phyloP scores from a whole-genome alignment of 257 asterid species.

The Solanum medicagineum region DNA sequence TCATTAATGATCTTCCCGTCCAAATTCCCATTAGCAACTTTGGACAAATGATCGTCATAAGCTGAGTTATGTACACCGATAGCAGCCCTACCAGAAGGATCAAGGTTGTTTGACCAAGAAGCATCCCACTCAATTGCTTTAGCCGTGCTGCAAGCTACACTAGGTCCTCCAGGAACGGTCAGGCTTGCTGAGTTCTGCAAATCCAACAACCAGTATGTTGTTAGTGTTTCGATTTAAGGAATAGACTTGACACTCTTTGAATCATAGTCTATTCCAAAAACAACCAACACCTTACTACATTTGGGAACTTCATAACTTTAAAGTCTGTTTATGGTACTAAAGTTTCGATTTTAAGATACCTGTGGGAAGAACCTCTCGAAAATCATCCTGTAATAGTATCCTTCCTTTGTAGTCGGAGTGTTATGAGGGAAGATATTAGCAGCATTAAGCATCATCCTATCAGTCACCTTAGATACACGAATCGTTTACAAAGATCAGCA shows the following conservation, averaged over 20 bases:
- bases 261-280: not conserved
- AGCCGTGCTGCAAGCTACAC: conserved; percentile 87
- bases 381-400: conserved; percentile 78
- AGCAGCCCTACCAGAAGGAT: conserved; percentile 96
- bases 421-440: conserved; percentile 72
- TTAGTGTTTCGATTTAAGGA: not conserved
- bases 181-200: conserved; percentile 67
- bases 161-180: conserved; percentile 89
- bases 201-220: not conserved
- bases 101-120: conserved; percentile 80
- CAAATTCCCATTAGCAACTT: conserved; percentile 25
- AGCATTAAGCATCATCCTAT: conserved; percentile 88
- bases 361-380: conserved; percentile 95
- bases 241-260: not conserved
- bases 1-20: conserved; percentile 17
- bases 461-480: conserved; percentile 40
- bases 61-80: conserved; percentile 78
- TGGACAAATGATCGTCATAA: conserved; percentile 25
- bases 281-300: not conserved
- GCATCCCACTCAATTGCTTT: conserved; percentile 84
- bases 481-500: not conserved
- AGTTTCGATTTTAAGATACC: conserved; percentile 20
- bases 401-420: conserved; percentile 86
- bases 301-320: not conserved
- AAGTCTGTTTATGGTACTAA: not conserved